These are phyloP conservation scores for Arachis stenosperma DNA, from an alignment of 306 rosid genomes.

Conservation along the genomic window DNA sequence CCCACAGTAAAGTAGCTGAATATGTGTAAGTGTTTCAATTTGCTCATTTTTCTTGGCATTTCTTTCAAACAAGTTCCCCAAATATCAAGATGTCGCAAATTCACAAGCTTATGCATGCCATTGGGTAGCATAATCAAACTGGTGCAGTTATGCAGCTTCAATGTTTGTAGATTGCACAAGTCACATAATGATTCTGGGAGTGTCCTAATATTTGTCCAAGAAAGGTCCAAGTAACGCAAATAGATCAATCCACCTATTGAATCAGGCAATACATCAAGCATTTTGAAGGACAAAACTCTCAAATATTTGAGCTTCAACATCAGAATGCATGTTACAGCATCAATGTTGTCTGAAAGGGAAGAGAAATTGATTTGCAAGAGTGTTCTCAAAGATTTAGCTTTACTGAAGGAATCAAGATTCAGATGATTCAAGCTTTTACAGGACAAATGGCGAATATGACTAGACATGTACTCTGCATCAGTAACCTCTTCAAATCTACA, in stretches of 20 bases:
- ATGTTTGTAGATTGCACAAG: constrained; percentile 20
- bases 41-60: constrained; percentile 1
- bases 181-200: constrained; percentile 7
- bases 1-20: neutral
- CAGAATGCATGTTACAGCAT: too few species aligned
- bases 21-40: neutral
- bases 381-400: neutral
- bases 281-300: constrained; percentile 11
- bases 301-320: neutral
- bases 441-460: neutral
- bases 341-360: too few species aligned
- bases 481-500: neutral
- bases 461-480: too few species aligned
- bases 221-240: constrained; percentile 10
- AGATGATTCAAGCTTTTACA: neutral
- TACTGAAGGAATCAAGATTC: neutral
- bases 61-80: fast-evolving
- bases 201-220: fast-evolving
- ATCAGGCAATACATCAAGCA: neutral
- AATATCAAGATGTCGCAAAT: constrained; percentile 15
- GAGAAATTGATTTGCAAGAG: neutral
- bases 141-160: fast-evolving
- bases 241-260: neutral
- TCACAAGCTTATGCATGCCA: constrained; percentile 8
- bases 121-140: neutral